These are phyloP conservation scores for Catunica adiposa DNA, from an alignment of 2,329 filamentous ascomycete species.

Conservation along the genomic window DNA sequence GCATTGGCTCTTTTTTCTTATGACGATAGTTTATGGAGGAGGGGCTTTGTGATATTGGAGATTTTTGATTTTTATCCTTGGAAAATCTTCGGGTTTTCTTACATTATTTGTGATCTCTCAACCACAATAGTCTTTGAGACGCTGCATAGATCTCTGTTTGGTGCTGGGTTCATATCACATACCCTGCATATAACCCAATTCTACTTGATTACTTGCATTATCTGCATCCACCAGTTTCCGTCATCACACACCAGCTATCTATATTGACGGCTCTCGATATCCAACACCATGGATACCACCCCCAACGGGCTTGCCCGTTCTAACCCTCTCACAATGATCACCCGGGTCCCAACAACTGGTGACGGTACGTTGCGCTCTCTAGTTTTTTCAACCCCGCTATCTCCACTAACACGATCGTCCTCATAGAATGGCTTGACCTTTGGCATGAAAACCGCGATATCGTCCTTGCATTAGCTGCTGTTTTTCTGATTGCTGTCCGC, in stretches of 20 bases:
- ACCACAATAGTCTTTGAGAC: neutral
- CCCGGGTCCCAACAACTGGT: neutral
- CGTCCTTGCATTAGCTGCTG: constrained; percentile 26
- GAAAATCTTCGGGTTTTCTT: too few relatives aligned
- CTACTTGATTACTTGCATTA: neutral
- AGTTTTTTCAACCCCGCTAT: neutral
- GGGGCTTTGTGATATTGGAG: neutral
- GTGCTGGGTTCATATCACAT: too few relatives aligned
- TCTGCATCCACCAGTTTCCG: neutral
- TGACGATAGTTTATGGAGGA: too few relatives aligned
- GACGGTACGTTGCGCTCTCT: neutral
- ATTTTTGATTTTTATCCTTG: neutral
- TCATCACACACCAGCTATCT: neutral
- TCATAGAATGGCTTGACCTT: constrained; percentile 24
- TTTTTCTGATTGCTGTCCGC: constrained; percentile 25
- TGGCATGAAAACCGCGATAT: constrained; percentile 33
- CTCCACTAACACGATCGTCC: neutral
- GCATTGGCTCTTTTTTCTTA: neutral
- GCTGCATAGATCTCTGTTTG: too few relatives aligned
- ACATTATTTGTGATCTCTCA: too few relatives aligned
- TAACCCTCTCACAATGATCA: constrained; percentile 2
- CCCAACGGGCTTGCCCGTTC: constrained; percentile 7
- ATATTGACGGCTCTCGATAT: neutral
- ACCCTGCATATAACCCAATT: neutral
- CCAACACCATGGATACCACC: constrained; percentile 9